phyloP scores from a whole-genome alignment of 2,329 filamentous ascomycete genomes.

The Exophiala mesophila region DNA sequence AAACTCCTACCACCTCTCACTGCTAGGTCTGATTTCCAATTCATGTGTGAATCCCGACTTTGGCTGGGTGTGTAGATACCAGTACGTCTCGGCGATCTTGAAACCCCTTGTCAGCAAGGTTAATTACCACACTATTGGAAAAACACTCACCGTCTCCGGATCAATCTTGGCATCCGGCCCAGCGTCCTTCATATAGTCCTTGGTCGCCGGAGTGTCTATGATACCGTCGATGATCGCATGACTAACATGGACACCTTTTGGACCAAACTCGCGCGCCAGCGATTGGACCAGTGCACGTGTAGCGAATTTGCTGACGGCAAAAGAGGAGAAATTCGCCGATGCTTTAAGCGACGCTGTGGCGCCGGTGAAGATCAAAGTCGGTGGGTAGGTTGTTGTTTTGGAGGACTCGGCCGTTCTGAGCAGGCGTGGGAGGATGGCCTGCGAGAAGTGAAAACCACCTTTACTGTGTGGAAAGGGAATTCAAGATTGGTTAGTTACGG shows the following conservation, averaged over 20 bases:
- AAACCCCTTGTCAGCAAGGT: constrained; percentile 12
- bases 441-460: constrained; percentile 49
- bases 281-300: constrained; percentile 46
- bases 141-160: constrained; percentile 41
- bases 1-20: no score
- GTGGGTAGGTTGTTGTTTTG: constrained; percentile 39
- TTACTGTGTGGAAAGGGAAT: constrained; percentile 28
- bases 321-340: constrained; percentile 45
- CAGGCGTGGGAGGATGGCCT: constrained; percentile 45
- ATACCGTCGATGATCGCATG: constrained; percentile 54
- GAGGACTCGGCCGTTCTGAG: constrained; percentile 34
- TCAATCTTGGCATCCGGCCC: constrained; percentile 48
- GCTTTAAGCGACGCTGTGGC: constrained; percentile 52
- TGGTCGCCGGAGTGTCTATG: constrained; percentile 54
- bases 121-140: constrained; percentile 1
- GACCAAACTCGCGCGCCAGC: constrained; percentile 51
- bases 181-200: constrained; percentile 46
- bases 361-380: constrained; percentile 51
- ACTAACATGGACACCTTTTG: constrained; percentile 51
- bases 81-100: constrained; percentile 53
- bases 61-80: constrained; percentile 50
- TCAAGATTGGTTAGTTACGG: neutral
- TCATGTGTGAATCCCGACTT: constrained; percentile 50
- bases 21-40: constrained; percentile 43
- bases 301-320: constrained; percentile 50